Conservation (phyloP, 495 filamentous ascomycete species). For the Penicillium angulare region DNA sequence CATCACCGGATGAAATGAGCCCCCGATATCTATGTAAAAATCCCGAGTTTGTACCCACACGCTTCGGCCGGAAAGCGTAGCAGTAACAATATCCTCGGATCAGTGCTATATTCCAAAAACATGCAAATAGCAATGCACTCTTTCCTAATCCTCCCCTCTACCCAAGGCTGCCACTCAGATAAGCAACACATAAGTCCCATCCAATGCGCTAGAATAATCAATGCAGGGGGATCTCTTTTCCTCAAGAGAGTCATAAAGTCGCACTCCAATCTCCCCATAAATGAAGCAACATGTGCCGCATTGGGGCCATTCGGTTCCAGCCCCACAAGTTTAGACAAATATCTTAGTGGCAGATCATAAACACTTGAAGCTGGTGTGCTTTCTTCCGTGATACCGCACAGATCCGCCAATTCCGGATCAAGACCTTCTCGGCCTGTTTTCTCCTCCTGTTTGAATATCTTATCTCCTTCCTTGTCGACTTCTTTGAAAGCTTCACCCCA, state of each 20-base stretch:
- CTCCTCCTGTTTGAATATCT: constrained; percentile 18
- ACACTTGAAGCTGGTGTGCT: constrained; percentile 33
- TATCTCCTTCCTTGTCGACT: constrained; percentile 18
- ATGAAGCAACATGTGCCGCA: constrained; percentile 23
- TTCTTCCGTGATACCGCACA: constrained; percentile 37
- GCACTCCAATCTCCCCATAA: constrained; percentile 33
- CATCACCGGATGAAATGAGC: too few species aligned
- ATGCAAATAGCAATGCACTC: constrained; percentile 48
- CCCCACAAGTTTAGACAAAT: constrained; percentile 27
- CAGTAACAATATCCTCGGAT: constrained; percentile 21
- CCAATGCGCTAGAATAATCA: constrained; percentile 47
- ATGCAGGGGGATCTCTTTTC: constrained; percentile 37
- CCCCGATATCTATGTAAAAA: not conserved
- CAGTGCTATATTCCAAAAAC: constrained; percentile 33
- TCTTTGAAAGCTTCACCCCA: constrained; percentile 30
- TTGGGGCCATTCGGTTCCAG: constrained; percentile 19
- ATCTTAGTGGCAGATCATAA: constrained; percentile 35
- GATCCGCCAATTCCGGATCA: constrained; percentile 30
- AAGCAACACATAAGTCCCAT: constrained; percentile 36
- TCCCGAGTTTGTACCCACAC: constrained; percentile 67
- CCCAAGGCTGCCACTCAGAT: constrained; percentile 37
- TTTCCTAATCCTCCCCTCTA: constrained; percentile 33
- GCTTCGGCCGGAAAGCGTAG: constrained; percentile 60
- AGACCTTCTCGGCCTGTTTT: constrained; percentile 34
- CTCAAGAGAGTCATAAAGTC: constrained; percentile 33